Evolutionary conservation across 306 rosid genomes (phyloP).

Genomic region (Inga leiocalycina): DNA sequence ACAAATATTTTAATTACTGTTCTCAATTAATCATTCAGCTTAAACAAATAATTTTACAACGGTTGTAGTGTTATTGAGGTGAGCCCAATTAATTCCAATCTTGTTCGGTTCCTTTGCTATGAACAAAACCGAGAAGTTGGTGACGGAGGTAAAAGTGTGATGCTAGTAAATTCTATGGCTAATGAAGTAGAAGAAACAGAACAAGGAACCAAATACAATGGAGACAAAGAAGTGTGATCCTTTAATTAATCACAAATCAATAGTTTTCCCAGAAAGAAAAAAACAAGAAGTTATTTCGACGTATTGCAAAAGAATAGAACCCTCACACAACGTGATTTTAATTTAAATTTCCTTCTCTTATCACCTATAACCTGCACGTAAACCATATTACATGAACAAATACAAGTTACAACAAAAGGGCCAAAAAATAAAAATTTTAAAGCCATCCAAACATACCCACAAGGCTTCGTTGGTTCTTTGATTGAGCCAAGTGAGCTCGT

Average conservation of each 20-base stretch:
- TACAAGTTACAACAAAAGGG: constrained; percentile 19
- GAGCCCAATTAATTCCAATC: not conserved
- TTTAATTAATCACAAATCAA: constrained; percentile 24
- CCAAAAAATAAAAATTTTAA: constrained; percentile 14
- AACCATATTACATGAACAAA: constrained; percentile 29
- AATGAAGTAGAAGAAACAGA: not conserved
- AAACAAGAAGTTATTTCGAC: constrained; percentile 30
- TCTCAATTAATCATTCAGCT: not conserved
- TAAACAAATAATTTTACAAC: not conserved
- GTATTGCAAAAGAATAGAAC: constrained; percentile 35
- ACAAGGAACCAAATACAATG: not conserved
- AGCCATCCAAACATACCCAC: constrained; percentile 28
- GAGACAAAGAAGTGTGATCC: constrained; percentile 28
- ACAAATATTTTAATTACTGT: too few relatives aligned
- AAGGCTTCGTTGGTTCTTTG: constrained; percentile 5
- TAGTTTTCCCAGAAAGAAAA: constrained; percentile 16
- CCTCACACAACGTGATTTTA: constrained; percentile 34
- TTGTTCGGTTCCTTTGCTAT: too few relatives aligned
- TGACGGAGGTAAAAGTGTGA: too few relatives aligned
- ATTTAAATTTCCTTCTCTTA: constrained; percentile 35
- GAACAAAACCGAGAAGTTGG: too few relatives aligned
- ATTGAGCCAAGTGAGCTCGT: constrained; percentile 23
- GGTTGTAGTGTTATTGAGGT: not conserved
- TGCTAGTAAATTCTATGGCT: too few relatives aligned
- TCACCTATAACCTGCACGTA: constrained; percentile 47